A percentile compares a stretch with the other conserved stretches of the same genome.
Evolutionary conservation across 148 eudicot species (phyloP).

Genomic region (Nepenthes gracilis): DNA sequence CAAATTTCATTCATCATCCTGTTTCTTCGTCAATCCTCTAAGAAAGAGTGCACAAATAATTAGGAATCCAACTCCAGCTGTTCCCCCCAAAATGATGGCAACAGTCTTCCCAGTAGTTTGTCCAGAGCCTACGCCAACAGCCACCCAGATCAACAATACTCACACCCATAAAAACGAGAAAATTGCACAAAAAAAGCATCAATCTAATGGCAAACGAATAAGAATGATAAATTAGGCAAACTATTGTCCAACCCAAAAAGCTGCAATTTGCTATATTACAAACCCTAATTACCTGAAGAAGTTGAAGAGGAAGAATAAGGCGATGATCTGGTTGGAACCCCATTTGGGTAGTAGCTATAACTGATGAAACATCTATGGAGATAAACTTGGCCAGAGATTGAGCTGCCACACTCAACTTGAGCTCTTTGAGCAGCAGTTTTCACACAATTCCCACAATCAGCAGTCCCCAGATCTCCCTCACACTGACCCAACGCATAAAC

Average conservation of each 20-base stretch:
- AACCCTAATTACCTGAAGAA: conserved; percentile 32
- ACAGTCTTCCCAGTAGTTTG: conserved; percentile 75
- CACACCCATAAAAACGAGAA: neutral
- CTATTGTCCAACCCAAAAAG: conserved; percentile 1
- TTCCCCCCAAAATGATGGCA: conserved; percentile 94
- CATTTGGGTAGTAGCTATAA: conserved; percentile 57
- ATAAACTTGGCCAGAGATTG: conserved; percentile 64
- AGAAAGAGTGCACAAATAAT: conserved; percentile 63
- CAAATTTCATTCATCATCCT: conserved; percentile 50
- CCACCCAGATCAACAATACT: neutral
- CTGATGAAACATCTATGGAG: conserved; percentile 79
- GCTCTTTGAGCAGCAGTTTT: conserved; percentile 69
- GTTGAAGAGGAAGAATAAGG: conserved; percentile 26
- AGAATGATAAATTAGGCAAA: neutral
- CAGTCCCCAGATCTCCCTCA: conserved; percentile 65
- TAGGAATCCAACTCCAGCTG: conserved; percentile 77
- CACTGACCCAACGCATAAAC: conserved; percentile 82
- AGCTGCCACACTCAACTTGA: conserved; percentile 85
- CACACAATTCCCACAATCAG: conserved; percentile 74
- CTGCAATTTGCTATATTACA: neutral
- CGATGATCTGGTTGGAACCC: conserved; percentile 44
- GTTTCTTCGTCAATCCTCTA: conserved; percentile 64
- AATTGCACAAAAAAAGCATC: neutral
- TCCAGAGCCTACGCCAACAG: conserved; percentile 36
- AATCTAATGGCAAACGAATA: neutral